These are phyloP conservation scores for Phytophthora foliorum DNA, from an alignment of 352 stramenopile species.

Conservation along the genomic window DNA sequence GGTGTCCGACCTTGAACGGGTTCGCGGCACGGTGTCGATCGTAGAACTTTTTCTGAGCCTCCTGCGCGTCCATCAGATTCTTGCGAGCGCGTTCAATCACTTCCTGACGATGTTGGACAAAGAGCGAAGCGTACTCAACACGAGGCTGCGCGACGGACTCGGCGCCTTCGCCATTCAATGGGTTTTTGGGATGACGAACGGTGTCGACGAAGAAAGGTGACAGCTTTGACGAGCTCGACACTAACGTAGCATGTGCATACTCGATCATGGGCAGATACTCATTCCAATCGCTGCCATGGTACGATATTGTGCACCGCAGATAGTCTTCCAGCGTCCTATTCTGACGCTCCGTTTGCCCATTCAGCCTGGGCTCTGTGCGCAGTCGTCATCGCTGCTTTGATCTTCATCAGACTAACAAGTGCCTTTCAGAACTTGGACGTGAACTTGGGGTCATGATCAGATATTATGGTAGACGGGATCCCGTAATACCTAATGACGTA, in stretches of 20 bases:
- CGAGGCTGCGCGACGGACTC: not conserved
- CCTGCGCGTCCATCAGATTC: constrained; percentile 9
- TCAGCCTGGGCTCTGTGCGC: constrained; percentile 12
- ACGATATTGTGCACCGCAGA: constrained; percentile 10
- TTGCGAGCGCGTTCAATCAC: constrained; percentile 6
- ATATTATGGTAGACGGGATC: constrained; percentile 4
- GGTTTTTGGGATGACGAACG: not conserved
- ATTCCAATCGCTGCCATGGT: constrained; percentile 20
- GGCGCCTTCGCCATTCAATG: not conserved
- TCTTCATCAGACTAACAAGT: constrained; percentile 8
- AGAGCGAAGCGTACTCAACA: constrained; percentile 12
- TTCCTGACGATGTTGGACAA: constrained; percentile 13
- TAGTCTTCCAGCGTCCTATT: constrained; percentile 14
- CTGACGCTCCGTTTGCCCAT: constrained; percentile 14
- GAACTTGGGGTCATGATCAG: not conserved
- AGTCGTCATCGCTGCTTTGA: constrained; percentile 5
- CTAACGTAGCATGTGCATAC: constrained; percentile 11
- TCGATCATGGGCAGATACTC: not conserved
- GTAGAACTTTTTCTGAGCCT: constrained; percentile 15
- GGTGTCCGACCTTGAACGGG: constrained; percentile 13
- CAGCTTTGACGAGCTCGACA: constrained; percentile 8
- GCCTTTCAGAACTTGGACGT: not conserved
- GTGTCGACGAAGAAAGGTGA: constrained; percentile 11
- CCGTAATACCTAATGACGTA: constrained; percentile 15
- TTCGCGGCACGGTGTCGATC: not conserved